Evolutionary conservation across 192 early-diverging fungal species (phyloP).

Genomic region (Allomyces arbusculus): DNA sequence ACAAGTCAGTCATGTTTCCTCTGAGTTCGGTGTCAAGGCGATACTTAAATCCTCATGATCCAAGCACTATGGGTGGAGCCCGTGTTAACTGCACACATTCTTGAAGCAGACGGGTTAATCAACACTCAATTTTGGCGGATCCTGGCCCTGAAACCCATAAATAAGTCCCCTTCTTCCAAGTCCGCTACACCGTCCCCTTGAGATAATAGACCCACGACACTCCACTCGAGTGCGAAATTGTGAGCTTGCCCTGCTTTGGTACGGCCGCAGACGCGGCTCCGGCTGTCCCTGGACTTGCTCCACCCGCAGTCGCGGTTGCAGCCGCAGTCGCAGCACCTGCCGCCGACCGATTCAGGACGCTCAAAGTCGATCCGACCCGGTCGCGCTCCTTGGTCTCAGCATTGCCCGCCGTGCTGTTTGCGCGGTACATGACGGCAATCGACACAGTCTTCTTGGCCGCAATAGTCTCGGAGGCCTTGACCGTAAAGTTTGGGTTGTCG

Average conservation of each 20-base stretch:
- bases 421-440: constrained; percentile 17
- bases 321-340: too few relatives aligned
- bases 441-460: constrained; percentile 27
- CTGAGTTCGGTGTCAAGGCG: too few relatives aligned
- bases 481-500: constrained; percentile 33
- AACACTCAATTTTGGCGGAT: too few relatives aligned
- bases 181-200: background rate
- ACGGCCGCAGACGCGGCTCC: background rate
- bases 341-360: constrained; percentile 1
- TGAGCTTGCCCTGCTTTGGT: constrained; percentile 1
- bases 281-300: background rate
- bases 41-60: too few relatives aligned
- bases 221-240: constrained; percentile 7
- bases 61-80: too few relatives aligned
- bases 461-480: constrained; percentile 29
- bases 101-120: too few relatives aligned
- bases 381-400: background rate
- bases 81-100: too few relatives aligned
- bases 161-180: too few relatives aligned
- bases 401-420: background rate
- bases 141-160: too few relatives aligned
- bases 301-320: background rate
- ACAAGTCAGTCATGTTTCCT: too few relatives aligned
- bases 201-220: constrained; percentile 6
- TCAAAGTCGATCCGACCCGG: background rate